A percentile compares a stretch with the other conserved stretches of the same genome.
phyloP scores from a whole-genome alignment of 2,329 filamentous ascomycete genomes.

The Fusarium succisae region DNA sequence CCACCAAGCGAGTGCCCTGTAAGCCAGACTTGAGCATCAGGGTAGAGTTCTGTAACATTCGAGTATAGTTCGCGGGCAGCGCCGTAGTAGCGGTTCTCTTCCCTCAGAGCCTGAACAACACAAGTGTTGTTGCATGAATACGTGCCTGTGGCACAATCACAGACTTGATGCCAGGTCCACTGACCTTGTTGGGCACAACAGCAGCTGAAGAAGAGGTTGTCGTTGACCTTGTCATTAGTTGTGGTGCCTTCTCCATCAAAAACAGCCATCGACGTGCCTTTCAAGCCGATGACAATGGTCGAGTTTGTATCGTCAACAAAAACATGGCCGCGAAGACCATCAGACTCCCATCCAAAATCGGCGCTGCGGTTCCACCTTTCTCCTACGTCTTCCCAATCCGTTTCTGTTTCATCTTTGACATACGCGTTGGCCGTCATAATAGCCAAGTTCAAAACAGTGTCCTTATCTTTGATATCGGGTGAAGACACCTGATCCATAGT shows the following conservation, averaged over 20 bases:
- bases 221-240: slow-evolving; percentile 96
- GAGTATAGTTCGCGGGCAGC: slow-evolving; percentile 89
- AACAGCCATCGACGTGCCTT: slow-evolving; percentile 88
- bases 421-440: slow-evolving; percentile 93
- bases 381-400: slow-evolving; percentile 86
- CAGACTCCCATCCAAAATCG: slow-evolving; percentile 91
- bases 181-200: slow-evolving; percentile 95
- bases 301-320: slow-evolving; percentile 87
- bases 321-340: slow-evolving; percentile 91
- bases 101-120: slow-evolving; percentile 75
- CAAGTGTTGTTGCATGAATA: slow-evolving; percentile 95
- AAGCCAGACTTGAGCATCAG: slow-evolving; percentile 85
- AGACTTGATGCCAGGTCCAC: slow-evolving; percentile 90
- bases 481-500: slow-evolving; percentile 79
- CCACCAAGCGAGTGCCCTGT: slow-evolving; percentile 93
- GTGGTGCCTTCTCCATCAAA: slow-evolving; percentile 98
- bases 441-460: slow-evolving; percentile 84
- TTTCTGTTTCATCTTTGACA: slow-evolving; percentile 73
- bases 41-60: slow-evolving; percentile 91
- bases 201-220: slow-evolving; percentile 98
- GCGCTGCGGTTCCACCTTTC: slow-evolving; percentile 83
- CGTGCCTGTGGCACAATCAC: slow-evolving; percentile 87
- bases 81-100: slow-evolving; percentile 91
- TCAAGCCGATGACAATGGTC: slow-evolving; percentile 90
- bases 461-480: slow-evolving; percentile 86